Conservation (phyloP, 257 asterid species). For the Datura wrightii region DNA sequence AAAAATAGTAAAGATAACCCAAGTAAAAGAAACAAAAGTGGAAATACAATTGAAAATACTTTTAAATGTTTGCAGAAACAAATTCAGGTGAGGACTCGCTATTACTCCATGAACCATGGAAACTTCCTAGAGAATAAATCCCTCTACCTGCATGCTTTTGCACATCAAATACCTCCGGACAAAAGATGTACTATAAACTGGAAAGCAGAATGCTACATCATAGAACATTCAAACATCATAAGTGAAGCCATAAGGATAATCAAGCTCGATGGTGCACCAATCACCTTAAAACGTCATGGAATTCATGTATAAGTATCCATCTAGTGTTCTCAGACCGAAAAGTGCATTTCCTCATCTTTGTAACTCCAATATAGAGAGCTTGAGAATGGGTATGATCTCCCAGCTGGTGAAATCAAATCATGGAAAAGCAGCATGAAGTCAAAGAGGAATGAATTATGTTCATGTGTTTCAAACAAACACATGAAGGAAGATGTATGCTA, state of each 20-base stretch:
- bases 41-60: not conserved
- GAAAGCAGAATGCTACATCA: constrained; percentile 17
- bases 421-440: not conserved
- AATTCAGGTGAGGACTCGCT: not conserved
- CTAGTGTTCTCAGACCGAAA: constrained; percentile 61
- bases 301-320: constrained; percentile 59
- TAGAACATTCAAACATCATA: not conserved
- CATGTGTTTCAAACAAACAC: not conserved
- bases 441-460: not conserved
- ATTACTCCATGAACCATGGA: not conserved
- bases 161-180: not conserved
- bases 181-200: not conserved
- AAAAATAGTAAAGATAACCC: not conserved
- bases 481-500: not conserved
- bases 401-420: constrained; percentile 47
- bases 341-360: constrained; percentile 67
- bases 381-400: constrained; percentile 60
- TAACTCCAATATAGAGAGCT: constrained; percentile 71
- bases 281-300: constrained; percentile 81
- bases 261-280: constrained; percentile 20
- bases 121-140: not conserved
- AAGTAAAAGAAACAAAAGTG: not conserved
- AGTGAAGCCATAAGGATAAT: constrained; percentile 21
- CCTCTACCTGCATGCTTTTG: not conserved
- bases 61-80: not conserved